Base-by-base conservation (phyloP, 1,139 yeast species). In the Taphrina pruni region DNA sequence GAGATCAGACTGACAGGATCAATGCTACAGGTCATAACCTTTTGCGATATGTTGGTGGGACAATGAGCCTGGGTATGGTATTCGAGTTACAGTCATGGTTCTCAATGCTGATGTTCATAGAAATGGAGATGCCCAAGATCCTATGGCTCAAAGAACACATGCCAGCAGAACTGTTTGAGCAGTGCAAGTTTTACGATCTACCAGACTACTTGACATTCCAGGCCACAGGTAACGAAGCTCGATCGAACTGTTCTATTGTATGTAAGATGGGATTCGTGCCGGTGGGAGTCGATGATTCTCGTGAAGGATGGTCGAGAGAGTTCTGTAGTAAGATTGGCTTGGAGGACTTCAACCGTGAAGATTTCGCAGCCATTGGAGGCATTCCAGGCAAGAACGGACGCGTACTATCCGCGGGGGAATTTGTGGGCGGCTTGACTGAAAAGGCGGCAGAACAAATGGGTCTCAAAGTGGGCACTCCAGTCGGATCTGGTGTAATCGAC, bases 221-320 rank as follows among this genome's bases (percentile, higher is more conserved):
- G 77, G 97, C 98, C 39, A 90, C 98, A 0, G 92, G 90, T 2
- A 82, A 86, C 7, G 96, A 91, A 77, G 88, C 95, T 11, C 85
- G 98, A 77, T 88, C 96, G 48, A 90, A 82, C 80, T 90, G 96
- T 79, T 90, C 97, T 2, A 88, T 90, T 1, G 97, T 92, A 26
- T 94, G 99, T 81, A 94, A 94, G 79, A 97, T 92, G 81, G 98
- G 98, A 4, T 88, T 90, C 74, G 88, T 94, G 57, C 98, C 99
- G 1, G 83, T 86, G 9, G 98, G 98, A 3, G 94, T 91, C 39
- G 97, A 93, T 74, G 88, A 87, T 60, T 88, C 95, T 35, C 81
- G 84, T 70, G 86, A 90, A 70, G 98, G 98, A 60, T 94, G 99
- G 99, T 89, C 94, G 14, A 81, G 82, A 72, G 92, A 89, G 69